A percentile compares a stretch with the other conserved stretches of the same genome.
These are phyloP conservation scores for Triglochin maritima DNA, from an alignment of 106 monocot species.

Conservation along the genomic window DNA sequence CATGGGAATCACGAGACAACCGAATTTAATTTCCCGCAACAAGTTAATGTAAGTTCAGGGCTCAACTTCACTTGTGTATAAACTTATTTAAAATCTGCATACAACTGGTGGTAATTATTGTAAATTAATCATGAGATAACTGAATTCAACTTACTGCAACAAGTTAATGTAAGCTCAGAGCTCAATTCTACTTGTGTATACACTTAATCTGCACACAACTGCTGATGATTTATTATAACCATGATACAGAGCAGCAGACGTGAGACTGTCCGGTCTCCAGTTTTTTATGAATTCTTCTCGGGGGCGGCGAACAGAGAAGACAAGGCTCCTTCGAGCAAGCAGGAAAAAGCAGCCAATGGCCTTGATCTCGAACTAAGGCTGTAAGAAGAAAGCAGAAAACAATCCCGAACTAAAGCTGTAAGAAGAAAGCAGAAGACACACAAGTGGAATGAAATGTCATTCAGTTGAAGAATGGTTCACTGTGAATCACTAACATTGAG, in stretches of 20 bases:
- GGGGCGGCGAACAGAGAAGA: too few relatives aligned
- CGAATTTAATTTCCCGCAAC: background rate
- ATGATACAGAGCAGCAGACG: conserved; percentile 1
- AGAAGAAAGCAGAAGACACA: too few relatives aligned
- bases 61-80: too few relatives aligned
- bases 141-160: background rate
- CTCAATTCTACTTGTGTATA: background rate
- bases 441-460: too few relatives aligned
- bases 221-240: background rate
- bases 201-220: background rate
- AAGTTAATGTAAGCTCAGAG: background rate
- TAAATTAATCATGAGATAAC: background rate
- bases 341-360: conserved; percentile 2
- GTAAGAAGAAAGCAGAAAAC: background rate
- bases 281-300: background rate
- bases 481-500: too few relatives aligned
- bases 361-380: conserved; percentile 17
- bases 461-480: too few relatives aligned
- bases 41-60: background rate
- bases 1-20: background rate
- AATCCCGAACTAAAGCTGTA: too few relatives aligned
- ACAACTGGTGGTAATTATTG: too few relatives aligned
- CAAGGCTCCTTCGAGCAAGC: background rate
- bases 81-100: too few relatives aligned
- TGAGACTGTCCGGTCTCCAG: background rate